Evolutionary conservation across 345 rosid genomes (phyloP).

Genomic region (Gossypioides kirkii): DNA sequence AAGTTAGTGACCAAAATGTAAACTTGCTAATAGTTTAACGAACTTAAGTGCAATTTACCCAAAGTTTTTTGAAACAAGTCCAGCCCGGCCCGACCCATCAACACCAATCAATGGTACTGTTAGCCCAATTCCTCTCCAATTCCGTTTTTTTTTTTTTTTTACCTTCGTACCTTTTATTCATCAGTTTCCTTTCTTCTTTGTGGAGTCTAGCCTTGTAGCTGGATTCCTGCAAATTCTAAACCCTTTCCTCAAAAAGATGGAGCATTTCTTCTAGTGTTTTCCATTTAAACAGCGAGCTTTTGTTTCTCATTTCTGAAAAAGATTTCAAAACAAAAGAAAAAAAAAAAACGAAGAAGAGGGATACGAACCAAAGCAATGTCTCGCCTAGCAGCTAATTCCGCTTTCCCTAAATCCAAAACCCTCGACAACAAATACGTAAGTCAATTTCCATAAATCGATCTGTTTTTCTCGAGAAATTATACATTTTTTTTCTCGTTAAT

Average conservation of each 20-base stretch:
- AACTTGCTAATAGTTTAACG: no score
- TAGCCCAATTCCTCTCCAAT: background rate
- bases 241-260: constrained; percentile 3
- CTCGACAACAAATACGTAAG: constrained; percentile 91
- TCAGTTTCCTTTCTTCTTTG: background rate
- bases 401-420: constrained; percentile 75
- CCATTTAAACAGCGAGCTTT: background rate
- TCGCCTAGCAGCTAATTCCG: constrained; percentile 46
- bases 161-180: background rate
- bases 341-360: background rate
- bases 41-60: no score
- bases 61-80: no score
- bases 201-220: constrained; percentile 11
- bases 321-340: no score
- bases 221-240: constrained; percentile 4
- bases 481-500: no score
- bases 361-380: background rate
- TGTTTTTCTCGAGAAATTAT: background rate
- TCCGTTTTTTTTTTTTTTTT: background rate
- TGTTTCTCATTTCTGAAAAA: background rate
- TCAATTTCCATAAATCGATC: background rate
- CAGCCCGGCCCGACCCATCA: no score
- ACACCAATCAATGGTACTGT: no score
- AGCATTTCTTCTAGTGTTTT: constrained; percentile 4
- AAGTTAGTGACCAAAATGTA: no score